Evolutionary conservation across 768 basidiomycete species (phyloP), one percentile per base, ranked within the genome.

Genomic region (Leccinum sublutescens): DNA sequence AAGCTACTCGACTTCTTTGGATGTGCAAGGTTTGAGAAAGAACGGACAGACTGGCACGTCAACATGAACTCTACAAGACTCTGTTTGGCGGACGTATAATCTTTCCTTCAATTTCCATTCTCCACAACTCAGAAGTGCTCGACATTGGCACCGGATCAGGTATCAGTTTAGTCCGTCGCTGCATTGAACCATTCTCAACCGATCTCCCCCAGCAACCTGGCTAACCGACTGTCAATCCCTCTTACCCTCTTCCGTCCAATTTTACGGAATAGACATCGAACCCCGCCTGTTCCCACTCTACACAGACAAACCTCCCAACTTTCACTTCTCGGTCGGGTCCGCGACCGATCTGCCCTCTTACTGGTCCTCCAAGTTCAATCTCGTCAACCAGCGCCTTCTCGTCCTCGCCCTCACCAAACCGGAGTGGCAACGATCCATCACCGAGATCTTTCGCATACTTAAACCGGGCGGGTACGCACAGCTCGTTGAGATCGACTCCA

Each of bases 311-410:
- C 38, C 54, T 21, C 43, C 55, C 0, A 66, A 66, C 10, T 25
- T 38, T 4, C 64, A 66, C 33, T 56, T 62, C 27, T 62, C 65
- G 17, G 53, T 62, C 2, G 51, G 56, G n/a, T 66, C 64, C 1
- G 58, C 54, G 2, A 66, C 62, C 6, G 21, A 17, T 1, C 65
- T 76, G 1, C 75, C 75, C 1, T 54, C 33, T 8, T 65, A 70
- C 29, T 75, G 72, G 75, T 52, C 66, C 8, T 63, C 56, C 34
- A 66, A 62, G 15, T 76, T 75, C 63, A 61, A 29, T 5, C 61
- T 76, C 27, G 64, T 76, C 52, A 66, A 74, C 52, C 75, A 76
- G 17, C 64, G 71, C 5, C 66, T 76, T 4, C 68, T 75, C 15
- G 60, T 72, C 14, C 63, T 64, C n/a, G 75, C 70, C 7, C 59